phyloP scores from a whole-genome alignment of 345 rosid species.

The Kandelia obovata region DNA sequence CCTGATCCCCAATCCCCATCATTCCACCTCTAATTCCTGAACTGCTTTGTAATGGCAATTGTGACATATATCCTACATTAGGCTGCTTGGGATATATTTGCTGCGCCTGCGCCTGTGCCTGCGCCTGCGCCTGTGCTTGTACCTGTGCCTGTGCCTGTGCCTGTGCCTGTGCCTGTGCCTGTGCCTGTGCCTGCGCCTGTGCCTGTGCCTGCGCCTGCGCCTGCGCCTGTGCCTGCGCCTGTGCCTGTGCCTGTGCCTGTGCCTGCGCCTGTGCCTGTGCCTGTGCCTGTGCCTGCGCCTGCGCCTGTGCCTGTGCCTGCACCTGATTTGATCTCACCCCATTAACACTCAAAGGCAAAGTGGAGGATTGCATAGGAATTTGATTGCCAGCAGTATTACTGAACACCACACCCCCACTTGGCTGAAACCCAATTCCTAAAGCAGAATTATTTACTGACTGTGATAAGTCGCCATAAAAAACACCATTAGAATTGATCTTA shows the following conservation, averaged over 20 bases:
- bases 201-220: constrained; percentile 24
- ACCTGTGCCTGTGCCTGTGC: constrained; percentile 37
- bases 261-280: constrained; percentile 34
- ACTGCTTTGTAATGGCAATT: constrained; percentile 40
- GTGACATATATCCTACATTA: constrained; percentile 45
- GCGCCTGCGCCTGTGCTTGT: constrained; percentile 21
- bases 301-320: constrained; percentile 30
- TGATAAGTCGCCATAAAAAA: constrained; percentile 42
- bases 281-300: constrained; percentile 34
- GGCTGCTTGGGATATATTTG: constrained; percentile 62
- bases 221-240: constrained; percentile 7
- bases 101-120: constrained; percentile 35
- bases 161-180: constrained; percentile 33
- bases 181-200: constrained; percentile 36
- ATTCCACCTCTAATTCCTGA: constrained; percentile 64
- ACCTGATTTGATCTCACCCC: constrained; percentile 52
- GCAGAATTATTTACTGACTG: constrained; percentile 28
- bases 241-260: constrained; percentile 36
- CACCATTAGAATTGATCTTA: constrained; percentile 38
- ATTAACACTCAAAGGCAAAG: constrained; percentile 55
- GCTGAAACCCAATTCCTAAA: constrained; percentile 52
- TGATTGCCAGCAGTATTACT: constrained; percentile 25
- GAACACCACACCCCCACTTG: constrained; percentile 32
- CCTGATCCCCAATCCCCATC: constrained; percentile 49
- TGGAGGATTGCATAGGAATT: constrained; percentile 48